Evolutionary conservation across 208 protist genomes (phyloP).

Genomic region (Eutreptiella sp.): DNA sequence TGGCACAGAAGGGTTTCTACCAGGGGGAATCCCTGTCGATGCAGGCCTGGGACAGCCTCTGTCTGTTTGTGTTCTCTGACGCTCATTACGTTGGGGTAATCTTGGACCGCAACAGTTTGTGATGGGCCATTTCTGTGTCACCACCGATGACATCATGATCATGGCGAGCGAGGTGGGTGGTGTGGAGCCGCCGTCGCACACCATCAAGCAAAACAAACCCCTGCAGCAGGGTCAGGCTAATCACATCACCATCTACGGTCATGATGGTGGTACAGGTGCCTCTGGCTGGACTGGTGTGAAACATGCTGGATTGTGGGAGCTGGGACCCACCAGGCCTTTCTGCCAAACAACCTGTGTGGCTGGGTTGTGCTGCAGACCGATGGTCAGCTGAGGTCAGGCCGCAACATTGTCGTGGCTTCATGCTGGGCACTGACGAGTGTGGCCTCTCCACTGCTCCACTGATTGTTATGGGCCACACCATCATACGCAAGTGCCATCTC

Average conservation of each 20-base stretch:
- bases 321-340: constrained; percentile 66
- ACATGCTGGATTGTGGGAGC: constrained; percentile 70
- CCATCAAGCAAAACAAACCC: constrained; percentile 45
- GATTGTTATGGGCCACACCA: constrained; percentile 69
- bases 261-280: constrained; percentile 75
- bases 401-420: constrained; percentile 61
- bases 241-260: constrained; percentile 69
- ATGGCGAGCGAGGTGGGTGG: constrained; percentile 51
- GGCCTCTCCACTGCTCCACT: constrained; percentile 68
- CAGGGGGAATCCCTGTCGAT: constrained; percentile 49
- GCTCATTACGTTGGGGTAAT: constrained; percentile 50
- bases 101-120: constrained; percentile 68
- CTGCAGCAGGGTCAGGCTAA: constrained; percentile 65
- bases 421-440: constrained; percentile 71
- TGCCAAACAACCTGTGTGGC: constrained; percentile 57
- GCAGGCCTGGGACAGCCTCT: constrained; percentile 76
- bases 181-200: constrained; percentile 22
- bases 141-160: constrained; percentile 51
- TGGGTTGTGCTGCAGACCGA: constrained; percentile 56
- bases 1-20: constrained; percentile 46
- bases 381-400: constrained; percentile 53
- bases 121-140: constrained; percentile 51
- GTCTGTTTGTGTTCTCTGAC: constrained; percentile 63
- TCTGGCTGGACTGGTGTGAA: constrained; percentile 71
- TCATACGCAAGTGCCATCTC: constrained; percentile 79